These are phyloP conservation scores for Podaxis sp. DNA, from an alignment of 768 basidiomycete genomes.

Conservation along the genomic window DNA sequence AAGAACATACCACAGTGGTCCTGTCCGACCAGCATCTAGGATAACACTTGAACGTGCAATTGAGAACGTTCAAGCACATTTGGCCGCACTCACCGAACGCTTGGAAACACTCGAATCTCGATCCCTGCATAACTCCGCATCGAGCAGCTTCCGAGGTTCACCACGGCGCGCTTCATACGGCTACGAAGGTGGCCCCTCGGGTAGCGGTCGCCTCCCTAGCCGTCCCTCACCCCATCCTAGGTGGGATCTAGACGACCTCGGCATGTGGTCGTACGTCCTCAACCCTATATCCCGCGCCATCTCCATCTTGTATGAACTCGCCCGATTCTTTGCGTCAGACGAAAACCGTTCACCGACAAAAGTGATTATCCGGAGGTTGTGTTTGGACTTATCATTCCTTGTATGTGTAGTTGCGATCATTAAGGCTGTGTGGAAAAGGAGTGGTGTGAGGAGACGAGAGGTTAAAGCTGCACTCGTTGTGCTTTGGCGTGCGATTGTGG, in stretches of 20 bases:
- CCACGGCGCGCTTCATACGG: background rate
- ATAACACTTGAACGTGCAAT: conserved; percentile 70
- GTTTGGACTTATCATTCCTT: conserved; percentile 77
- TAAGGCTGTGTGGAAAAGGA: conserved; percentile 62
- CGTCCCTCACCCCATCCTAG: conserved; percentile 42
- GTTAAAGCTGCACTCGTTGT: conserved; percentile 61
- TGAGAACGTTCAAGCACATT: conserved; percentile 76
- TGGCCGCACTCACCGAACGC: conserved; percentile 81
- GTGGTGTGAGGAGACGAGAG: conserved; percentile 67
- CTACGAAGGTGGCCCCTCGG: background rate
- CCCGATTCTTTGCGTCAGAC: conserved; percentile 56
- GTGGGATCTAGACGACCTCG: conserved; percentile 81
- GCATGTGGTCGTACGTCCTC: conserved; percentile 77
- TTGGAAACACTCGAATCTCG: conserved; percentile 66
- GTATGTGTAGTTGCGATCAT: conserved; percentile 59
- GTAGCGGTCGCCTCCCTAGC: conserved; percentile 20
- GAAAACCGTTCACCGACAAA: conserved; percentile 63
- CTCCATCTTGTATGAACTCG: conserved; percentile 45
- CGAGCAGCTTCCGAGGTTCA: conserved; percentile 33
- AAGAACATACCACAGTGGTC: conserved; percentile 25
- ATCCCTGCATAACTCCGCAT: conserved; percentile 38
- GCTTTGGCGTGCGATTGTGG: conserved; percentile 70
- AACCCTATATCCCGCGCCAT: conserved; percentile 59
- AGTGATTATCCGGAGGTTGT: conserved; percentile 69
- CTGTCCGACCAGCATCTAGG: conserved; percentile 44